phyloP scores from a whole-genome alignment of 2,329 filamentous ascomycete genomes.

The Fusarium marasasianum region DNA sequence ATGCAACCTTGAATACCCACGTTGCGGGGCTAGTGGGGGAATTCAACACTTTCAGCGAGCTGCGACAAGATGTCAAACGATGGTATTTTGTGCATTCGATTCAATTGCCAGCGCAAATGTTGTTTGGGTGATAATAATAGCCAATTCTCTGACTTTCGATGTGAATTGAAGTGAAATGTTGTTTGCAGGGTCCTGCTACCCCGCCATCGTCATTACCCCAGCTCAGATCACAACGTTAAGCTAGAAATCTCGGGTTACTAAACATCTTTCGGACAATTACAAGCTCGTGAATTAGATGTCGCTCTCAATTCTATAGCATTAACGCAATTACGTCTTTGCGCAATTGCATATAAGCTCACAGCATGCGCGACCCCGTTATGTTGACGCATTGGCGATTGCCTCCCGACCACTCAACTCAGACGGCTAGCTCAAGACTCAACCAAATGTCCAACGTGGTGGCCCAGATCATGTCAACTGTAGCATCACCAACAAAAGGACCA shows the following conservation, averaged over 20 bases:
- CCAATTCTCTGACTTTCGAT: neutral
- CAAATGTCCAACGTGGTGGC: accelerated
- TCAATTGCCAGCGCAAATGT: accelerated
- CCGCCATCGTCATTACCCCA: neutral
- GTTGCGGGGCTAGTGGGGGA: accelerated
- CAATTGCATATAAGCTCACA: neutral
- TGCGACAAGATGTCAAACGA: neutral
- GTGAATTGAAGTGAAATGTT: neutral
- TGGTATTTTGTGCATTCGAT: accelerated
- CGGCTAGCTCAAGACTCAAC: neutral
- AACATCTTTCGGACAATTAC: no score
- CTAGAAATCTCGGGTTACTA: no score
- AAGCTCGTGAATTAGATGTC: no score
- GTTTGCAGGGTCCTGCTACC: neutral
- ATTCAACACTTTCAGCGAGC: neutral
- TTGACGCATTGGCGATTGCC: neutral
- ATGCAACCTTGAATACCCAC: neutral
- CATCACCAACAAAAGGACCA: neutral
- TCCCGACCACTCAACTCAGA: neutral
- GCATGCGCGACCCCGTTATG: neutral
- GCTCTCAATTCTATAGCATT: no score
- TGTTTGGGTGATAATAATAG: neutral
- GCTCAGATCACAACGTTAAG: neutral
- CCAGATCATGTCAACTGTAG: accelerated
- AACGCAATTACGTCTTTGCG: neutral